Evolutionary conservation across 306 rosid genomes (phyloP).

Genomic region (Begonia peltatifolia): DNA sequence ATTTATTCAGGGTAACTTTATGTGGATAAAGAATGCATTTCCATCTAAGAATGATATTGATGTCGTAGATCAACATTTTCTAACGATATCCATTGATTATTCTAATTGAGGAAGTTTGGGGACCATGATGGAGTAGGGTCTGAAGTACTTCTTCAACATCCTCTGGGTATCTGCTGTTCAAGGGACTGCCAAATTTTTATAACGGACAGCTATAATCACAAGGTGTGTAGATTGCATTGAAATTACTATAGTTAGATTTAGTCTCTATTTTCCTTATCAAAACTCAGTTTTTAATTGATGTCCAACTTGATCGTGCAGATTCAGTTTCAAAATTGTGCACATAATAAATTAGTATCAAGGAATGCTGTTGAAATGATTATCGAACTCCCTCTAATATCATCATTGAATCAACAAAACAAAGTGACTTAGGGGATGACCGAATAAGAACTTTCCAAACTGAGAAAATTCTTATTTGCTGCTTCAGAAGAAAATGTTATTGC

Average conservation of each 20-base stretch:
- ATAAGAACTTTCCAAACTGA: too few species aligned
- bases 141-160: slow-evolving; percentile 92
- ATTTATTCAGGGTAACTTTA: slow-evolving; percentile 63
- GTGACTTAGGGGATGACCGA: too few species aligned
- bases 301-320: too few species aligned
- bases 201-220: slow-evolving; percentile 90
- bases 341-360: too few species aligned
- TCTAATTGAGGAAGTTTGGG: slow-evolving; percentile 56
- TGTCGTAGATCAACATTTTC: slow-evolving; percentile 3
- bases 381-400: too few species aligned
- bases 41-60: neutral
- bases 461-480: too few species aligned
- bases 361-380: too few species aligned
- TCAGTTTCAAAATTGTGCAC: too few species aligned
- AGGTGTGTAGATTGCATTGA: slow-evolving; percentile 34
- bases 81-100: neutral
- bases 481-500: too few species aligned
- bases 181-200: slow-evolving; percentile 52
- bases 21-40: slow-evolving; percentile 9
- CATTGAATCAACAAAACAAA: too few species aligned
- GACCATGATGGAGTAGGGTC: slow-evolving; percentile 89
- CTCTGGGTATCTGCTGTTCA: slow-evolving; percentile 60
- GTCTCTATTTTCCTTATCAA: too few species aligned
- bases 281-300: too few species aligned
- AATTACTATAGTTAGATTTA: neutral